Evolutionary conservation across 2,329 filamentous ascomycete genomes (phyloP).

Genomic region (Metarhizium sp.): DNA sequence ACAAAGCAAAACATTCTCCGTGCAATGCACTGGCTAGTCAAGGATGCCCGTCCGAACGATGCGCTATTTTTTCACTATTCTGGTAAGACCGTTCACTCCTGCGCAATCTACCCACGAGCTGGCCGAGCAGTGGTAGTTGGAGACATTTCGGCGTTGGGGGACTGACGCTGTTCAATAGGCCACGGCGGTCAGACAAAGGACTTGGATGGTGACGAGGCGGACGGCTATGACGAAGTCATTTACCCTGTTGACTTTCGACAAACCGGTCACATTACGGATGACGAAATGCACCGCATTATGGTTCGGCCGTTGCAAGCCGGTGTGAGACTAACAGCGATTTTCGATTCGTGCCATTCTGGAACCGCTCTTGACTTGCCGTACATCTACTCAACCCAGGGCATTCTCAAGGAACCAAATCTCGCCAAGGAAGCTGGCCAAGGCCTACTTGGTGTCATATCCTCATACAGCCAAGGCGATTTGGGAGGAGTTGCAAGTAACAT

Average conservation of each 20-base stretch:
- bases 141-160: neutral
- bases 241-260: slow-evolving; percentile 75
- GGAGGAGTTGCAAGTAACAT: slow-evolving; percentile 73
- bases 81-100: slow-evolving; percentile 39
- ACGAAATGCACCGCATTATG: slow-evolving; percentile 73
- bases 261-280: slow-evolving; percentile 73
- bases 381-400: slow-evolving; percentile 59
- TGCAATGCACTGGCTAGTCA: slow-evolving; percentile 97
- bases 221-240: slow-evolving; percentile 76
- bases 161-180: slow-evolving; percentile 29
- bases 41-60: slow-evolving; percentile 85
- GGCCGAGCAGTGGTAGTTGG: neutral
- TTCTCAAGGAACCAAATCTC: slow-evolving; percentile 59
- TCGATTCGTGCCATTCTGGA: slow-evolving; percentile 59
- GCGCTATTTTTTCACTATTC: slow-evolving; percentile 98
- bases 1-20: slow-evolving; percentile 91
- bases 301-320: slow-evolving; percentile 45
- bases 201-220: slow-evolving; percentile 69
- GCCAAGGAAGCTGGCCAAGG: slow-evolving; percentile 60
- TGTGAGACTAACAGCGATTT: slow-evolving; percentile 52
- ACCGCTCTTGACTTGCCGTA: slow-evolving; percentile 59
- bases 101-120: neutral
- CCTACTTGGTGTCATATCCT: slow-evolving; percentile 48
- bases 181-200: slow-evolving; percentile 78
- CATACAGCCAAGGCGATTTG: slow-evolving; percentile 63